Evolutionary conservation across 2,329 filamentous ascomycete genomes (phyloP).

Genomic region (Arthrinium phaeospermum): DNA sequence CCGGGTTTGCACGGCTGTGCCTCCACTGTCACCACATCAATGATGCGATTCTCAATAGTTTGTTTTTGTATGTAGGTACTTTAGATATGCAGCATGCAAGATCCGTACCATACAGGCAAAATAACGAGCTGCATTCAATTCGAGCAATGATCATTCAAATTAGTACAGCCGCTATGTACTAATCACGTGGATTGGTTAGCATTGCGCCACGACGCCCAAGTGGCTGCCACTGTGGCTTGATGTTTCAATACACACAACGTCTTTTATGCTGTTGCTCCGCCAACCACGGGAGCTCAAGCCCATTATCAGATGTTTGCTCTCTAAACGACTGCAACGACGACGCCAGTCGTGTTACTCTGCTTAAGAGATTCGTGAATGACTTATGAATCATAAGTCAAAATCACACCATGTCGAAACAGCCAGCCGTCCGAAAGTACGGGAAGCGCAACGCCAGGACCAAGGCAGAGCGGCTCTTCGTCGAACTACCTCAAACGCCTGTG

Average conservation of each 20-base stretch:
- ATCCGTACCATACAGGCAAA: neutral
- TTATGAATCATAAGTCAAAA: neutral
- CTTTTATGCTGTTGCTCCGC: slow-evolving; percentile 9
- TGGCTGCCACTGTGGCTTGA: neutral
- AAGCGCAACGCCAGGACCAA: slow-evolving; percentile 54
- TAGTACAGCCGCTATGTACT: neutral
- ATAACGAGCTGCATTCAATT: neutral
- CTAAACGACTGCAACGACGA: neutral
- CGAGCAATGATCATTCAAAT: neutral
- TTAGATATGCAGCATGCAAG: too few species aligned
- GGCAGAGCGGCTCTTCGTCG: slow-evolving; percentile 55
- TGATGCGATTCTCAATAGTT: neutral
- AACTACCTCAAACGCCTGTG: slow-evolving; percentile 57
- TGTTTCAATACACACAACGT: neutral
- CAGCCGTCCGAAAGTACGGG: slow-evolving; percentile 55
- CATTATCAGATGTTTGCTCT: neutral
- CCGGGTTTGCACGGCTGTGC: neutral
- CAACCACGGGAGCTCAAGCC: neutral
- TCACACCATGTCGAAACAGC: slow-evolving; percentile 51
- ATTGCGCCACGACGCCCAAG: neutral
- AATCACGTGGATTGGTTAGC: neutral
- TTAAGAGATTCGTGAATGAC: neutral
- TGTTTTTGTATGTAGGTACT: neutral
- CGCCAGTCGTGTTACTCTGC: neutral
- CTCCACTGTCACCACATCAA: neutral